These are phyloP conservation scores for Baeospora myosura DNA, from an alignment of 1,284 basidiomycete genomes.

Conservation along the genomic window DNA sequence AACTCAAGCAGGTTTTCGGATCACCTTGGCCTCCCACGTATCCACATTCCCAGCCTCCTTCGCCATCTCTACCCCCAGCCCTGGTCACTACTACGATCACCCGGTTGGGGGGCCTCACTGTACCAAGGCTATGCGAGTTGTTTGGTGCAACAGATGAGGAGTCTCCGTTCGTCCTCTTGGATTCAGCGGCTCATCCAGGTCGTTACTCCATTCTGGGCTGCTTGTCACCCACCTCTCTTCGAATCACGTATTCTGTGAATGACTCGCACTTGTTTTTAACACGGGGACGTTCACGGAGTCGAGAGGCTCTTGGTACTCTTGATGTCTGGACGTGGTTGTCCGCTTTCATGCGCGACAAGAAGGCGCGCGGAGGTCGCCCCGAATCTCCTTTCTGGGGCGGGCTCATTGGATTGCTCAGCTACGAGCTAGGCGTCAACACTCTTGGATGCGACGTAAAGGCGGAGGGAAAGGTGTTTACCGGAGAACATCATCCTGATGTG, in stretches of 20 bases:
- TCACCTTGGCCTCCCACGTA: constrained; percentile 46
- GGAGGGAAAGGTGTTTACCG: constrained; percentile 12
- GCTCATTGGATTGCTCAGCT: constrained; percentile 63
- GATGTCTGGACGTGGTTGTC: constrained; percentile 70
- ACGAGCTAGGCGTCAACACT: constrained; percentile 63
- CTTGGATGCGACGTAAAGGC: constrained; percentile 33
- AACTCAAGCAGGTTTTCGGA: constrained; percentile 32
- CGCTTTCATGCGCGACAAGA: constrained; percentile 51
- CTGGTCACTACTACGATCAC: constrained; percentile 34
- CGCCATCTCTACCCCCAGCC: constrained; percentile 16
- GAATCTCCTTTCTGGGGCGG: constrained; percentile 75
- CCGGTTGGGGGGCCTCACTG: constrained; percentile 32
- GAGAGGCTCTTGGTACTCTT: constrained; percentile 30
- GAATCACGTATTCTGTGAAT: constrained; percentile 50
- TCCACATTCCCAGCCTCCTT: constrained; percentile 13
- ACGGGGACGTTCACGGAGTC: constrained; percentile 21
- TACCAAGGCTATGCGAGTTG: constrained; percentile 48
- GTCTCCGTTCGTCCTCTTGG: constrained; percentile 63
- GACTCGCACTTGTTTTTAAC: constrained; percentile 40
- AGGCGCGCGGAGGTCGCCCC: constrained; percentile 37
- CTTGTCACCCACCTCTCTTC: constrained; percentile 41
- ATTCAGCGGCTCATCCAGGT: constrained; percentile 70
- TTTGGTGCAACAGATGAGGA: constrained; percentile 50
- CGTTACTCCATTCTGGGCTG: constrained; percentile 64
- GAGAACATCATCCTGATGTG: constrained; percentile 52